Evolutionary conservation across 2,329 filamentous ascomycete genomes (phyloP), one percentile per base, ranked within the genome.

Genomic region (Apiospora malaysiana): DNA sequence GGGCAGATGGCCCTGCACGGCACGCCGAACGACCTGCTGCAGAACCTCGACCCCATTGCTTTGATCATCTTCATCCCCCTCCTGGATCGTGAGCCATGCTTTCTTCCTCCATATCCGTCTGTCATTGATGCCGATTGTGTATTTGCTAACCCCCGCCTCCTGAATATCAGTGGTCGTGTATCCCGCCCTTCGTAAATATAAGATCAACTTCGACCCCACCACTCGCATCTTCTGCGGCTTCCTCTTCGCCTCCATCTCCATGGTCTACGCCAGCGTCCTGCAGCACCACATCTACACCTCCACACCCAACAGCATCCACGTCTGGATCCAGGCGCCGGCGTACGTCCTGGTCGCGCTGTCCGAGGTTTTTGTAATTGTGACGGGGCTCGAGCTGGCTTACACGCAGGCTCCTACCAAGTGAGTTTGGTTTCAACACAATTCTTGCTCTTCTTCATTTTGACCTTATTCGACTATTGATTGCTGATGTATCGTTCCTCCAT

Each of bases 361-460:
- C 32, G 85, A 87, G 76, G 84, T 87, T 63, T 81, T 85, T 70
- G 83, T 85, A 0, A 85, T 83, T 69, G 86, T 87, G 73, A 87
- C 85, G 0, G 89, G 87, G 21, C 86, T 93, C 18, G 92, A 94
- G 80, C 93, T 93, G 74, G 92, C 92, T 25, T 94, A 90, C 82
- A 91, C 91, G 76, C 93, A 94, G 80, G 91, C 92, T 0, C 93
- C 1, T 86, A 87, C 56, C 89, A 85, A 78, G 92, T 93, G 90
- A 88, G 90, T 78, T 89, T 87, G 0, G 89, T 1, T 14, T 7
- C 27, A n/a, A n/a, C n/a, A n/a, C n/a, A n/a, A n/a, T n/a, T n/a
- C n/a, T n/a, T 4, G 21, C 1, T 32, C 10, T 37, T n/a, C 2
- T 42, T 23, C 4, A n/a, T n/a, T n/a, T n/a, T n/a, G n/a, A n/a